A percentile compares a stretch with the other conserved stretches of the same genome.
Conservation (phyloP, 441 rosid species). For the Jatropha podagrica region DNA sequence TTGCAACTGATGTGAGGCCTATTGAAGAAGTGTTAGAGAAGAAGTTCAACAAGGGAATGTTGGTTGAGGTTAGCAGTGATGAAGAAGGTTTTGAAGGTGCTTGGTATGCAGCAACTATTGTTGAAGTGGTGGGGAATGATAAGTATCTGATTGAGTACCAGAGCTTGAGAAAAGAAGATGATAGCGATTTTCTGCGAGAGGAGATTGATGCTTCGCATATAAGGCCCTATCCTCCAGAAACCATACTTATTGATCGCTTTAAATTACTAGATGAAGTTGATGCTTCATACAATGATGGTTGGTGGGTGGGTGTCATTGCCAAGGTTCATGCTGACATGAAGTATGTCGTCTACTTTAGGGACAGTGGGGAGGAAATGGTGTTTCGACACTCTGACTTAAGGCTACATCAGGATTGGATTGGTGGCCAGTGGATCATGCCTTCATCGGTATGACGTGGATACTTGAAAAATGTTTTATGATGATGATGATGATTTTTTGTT, state of each 20-base stretch:
- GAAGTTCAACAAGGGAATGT: slow-evolving; percentile 40
- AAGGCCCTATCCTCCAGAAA: slow-evolving; percentile 65
- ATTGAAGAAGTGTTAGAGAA: slow-evolving; percentile 23
- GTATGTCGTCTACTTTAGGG: slow-evolving; percentile 55
- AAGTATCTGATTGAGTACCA: slow-evolving; percentile 65
- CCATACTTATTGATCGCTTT: slow-evolving; percentile 35
- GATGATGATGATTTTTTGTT: neutral
- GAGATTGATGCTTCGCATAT: slow-evolving; percentile 46
- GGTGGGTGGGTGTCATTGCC: slow-evolving; percentile 80
- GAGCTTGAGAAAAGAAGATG: slow-evolving; percentile 68
- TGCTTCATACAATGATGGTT: slow-evolving; percentile 78
- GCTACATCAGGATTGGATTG: slow-evolving; percentile 72
- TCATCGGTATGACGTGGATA: slow-evolving; percentile 39
- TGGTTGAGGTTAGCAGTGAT: slow-evolving; percentile 72
- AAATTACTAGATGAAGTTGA: slow-evolving; percentile 64
- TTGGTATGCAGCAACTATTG: slow-evolving; percentile 70
- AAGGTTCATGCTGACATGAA: slow-evolving; percentile 47
- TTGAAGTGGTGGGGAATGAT: slow-evolving; percentile 39
- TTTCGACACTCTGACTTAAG: slow-evolving; percentile 62
- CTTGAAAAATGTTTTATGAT: neutral
- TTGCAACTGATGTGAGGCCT: slow-evolving; percentile 18
- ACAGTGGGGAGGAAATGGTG: slow-evolving; percentile 46
- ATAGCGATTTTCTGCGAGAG: slow-evolving; percentile 65
- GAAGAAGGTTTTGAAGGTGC: slow-evolving; percentile 93
- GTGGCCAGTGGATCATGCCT: slow-evolving; percentile 61